Evolutionary conservation across 768 basidiomycete genomes (phyloP), one percentile per base, ranked within the genome.

Genomic region (Hypholoma fasciculare): DNA sequence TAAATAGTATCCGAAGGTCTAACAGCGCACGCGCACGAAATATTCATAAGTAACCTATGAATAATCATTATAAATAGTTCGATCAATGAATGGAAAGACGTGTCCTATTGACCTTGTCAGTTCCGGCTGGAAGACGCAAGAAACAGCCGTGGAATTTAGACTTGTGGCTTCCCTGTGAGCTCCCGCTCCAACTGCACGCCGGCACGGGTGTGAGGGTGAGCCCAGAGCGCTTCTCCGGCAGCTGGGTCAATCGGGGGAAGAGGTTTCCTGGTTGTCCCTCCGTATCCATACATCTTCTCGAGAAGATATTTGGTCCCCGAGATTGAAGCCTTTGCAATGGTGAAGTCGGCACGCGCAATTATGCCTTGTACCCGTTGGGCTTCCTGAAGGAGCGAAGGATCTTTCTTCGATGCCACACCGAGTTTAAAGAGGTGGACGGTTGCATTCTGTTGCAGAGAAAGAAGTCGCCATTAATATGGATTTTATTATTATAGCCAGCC

Each of bases 221-320:
- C 80, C 86, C 89, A 90, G 53, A 95, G 70, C 4, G 81, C 80
- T 47, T 81, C 75, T 13, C 83, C 89, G 36, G 74, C 83, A 46
- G 70, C 79, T 48, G 77, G 64, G 7, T 80, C 78, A 14, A 89
- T 85, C 9, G 89, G 86, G 48, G 84, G 81, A 49, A 96, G 80
- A 12, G 95, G 95, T 66, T 81, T 83, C 54, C 94, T 80, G n/a
- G 92, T 87, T 23, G 73, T 66, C 0, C 92, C 93, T 13, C 93
- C 92, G 68, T 94, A 95, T 8, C 92, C 93, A 62, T 88, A 81
- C 17, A 90, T 69, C 67, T 82, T 88, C 69, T 92, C 77, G 13
- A 94, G 72, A 42, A 91, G 78, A 67, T 76, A 87, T 72, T 96
- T 96, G n/a, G 89, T 94, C 5, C 94, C 94, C 6, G 88, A 74